Conservation (phyloP, 805 yeast genomes). For the Lipomyces spencermartinsiae region DNA sequence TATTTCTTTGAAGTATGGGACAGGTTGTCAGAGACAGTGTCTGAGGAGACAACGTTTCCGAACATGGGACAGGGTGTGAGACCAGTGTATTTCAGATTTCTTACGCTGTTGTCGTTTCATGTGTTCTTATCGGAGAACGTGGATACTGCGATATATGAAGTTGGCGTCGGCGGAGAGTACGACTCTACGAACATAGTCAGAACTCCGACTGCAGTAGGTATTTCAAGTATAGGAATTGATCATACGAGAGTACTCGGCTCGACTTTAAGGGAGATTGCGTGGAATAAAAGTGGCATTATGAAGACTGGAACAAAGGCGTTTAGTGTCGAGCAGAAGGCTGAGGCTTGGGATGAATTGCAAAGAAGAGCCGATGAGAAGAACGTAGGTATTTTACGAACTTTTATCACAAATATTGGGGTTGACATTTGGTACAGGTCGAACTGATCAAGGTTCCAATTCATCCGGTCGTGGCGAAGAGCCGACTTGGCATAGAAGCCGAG, state of each 20-base stretch:
- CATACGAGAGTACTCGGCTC: slow-evolving; percentile 86
- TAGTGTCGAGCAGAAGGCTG: slow-evolving; percentile 64
- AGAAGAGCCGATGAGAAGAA: slow-evolving; percentile 73
- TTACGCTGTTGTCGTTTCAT: slow-evolving; percentile 90
- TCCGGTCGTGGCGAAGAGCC: slow-evolving; percentile 46
- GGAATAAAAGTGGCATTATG: slow-evolving; percentile 96
- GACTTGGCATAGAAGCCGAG: slow-evolving; percentile 78
- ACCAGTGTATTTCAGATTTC: slow-evolving; percentile 91
- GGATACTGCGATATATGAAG: slow-evolving; percentile 94
- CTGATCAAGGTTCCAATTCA: slow-evolving; percentile 47
- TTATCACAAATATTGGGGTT: not conserved
- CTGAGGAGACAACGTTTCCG: slow-evolving; percentile 68
- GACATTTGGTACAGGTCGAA: slow-evolving; percentile 40
- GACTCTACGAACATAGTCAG: slow-evolving; percentile 93
- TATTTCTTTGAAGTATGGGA: slow-evolving; percentile 98
- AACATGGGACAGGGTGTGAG: slow-evolving; percentile 73
- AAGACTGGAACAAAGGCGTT: slow-evolving; percentile 71
- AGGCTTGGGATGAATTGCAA: slow-evolving; percentile 54
- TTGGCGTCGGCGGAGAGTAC: slow-evolving; percentile 97
- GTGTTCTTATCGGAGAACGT: slow-evolving; percentile 86
- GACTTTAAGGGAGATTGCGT: slow-evolving; percentile 87
- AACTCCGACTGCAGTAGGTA: slow-evolving; percentile 83
- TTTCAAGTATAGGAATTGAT: slow-evolving; percentile 87
- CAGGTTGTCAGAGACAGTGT: slow-evolving; percentile 61
- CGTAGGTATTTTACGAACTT: slow-evolving; percentile 50